Conservation (phyloP, 148 eudicot genomes). For the Talinum fruticosum region DNA sequence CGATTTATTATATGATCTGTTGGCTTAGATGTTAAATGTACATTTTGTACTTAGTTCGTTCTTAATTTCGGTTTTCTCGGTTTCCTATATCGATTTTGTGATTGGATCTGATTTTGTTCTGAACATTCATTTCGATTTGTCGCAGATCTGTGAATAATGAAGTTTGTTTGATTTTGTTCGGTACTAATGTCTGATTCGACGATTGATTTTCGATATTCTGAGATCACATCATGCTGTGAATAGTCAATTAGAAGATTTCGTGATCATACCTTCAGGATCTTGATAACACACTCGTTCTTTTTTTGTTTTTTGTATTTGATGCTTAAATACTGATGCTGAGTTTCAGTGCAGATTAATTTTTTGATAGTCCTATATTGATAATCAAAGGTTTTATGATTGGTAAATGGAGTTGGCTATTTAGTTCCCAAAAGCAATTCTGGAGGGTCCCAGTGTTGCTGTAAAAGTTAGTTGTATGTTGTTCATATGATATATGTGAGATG, state of each 20-base stretch:
- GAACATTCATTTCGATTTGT: neutral
- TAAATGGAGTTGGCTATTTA: neutral
- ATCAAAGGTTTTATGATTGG: neutral
- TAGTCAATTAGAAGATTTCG: neutral
- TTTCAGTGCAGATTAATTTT: neutral
- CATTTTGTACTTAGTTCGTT: neutral
- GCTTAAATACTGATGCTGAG: neutral
- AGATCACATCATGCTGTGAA: neutral
- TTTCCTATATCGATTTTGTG: neutral
- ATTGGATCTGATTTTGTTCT: neutral
- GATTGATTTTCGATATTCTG: neutral
- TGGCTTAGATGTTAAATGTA: neutral
- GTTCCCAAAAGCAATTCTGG: neutral
- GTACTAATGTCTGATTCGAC: neutral
- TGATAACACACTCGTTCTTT: neutral
- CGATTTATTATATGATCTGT: neutral
- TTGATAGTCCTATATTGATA: neutral
- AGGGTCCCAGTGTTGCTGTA: neutral
- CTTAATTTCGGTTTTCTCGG: neutral
- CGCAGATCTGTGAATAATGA: neutral
- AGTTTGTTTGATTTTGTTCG: neutral
- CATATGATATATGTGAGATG: no score
- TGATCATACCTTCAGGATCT: neutral
- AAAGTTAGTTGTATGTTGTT: neutral
- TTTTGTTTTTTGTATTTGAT: neutral